Base-by-base conservation (phyloP, 495 filamentous ascomycete genomes). In the Alectoria sarmentosa region DNA sequence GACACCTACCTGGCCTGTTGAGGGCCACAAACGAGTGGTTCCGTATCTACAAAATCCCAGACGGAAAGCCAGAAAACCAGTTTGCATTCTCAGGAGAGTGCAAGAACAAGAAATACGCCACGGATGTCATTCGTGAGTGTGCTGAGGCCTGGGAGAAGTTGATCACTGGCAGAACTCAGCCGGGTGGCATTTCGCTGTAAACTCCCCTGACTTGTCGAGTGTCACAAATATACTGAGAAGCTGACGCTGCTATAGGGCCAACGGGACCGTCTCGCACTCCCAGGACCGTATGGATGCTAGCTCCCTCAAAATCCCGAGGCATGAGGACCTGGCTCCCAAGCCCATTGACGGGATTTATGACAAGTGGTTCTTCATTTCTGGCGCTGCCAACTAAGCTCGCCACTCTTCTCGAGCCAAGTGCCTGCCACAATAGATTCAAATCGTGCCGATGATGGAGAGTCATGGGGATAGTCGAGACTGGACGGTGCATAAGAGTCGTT, bases 291-390 rank as follows among this genome's bases (percentile, higher is more conserved):
- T 87, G 68, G 80, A 84, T 62, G 76, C 82, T 63, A 72, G 72
- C 66, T 67, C 66, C 23, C 58, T 66, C 17, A 69, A 70, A 52
- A 72, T 72, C 48, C 62, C 65, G 41, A 62, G 44, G 19, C 79
- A 84, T 73, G 84, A 97, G 82, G 86, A 93, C 69, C 80, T 92
- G 21, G 73, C 82, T 26, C 89, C 94, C 62, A 93, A 90, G 62
- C 90, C 92, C 65, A 96, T 98, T 70, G 94, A 99, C 75, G 85
- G 88, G 71, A 94, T 87, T 80, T 96, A 97, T 73, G 94, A 99
- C 85, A 99, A 99, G 84, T 99, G 95, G 94, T 99, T 99, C 87
- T 99, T 96, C 84, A 99, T 99, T 79, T 97, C 93, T 75, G 94
- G 94, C 75, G 94, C 94, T 76, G 90, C 94, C 70, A 84, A 89